Percentiles rank a stretch among this genome's conserved stretches.
Conservation (phyloP, 2,329 filamentous ascomycete genomes). For the Verticillium alfalfae region DNA sequence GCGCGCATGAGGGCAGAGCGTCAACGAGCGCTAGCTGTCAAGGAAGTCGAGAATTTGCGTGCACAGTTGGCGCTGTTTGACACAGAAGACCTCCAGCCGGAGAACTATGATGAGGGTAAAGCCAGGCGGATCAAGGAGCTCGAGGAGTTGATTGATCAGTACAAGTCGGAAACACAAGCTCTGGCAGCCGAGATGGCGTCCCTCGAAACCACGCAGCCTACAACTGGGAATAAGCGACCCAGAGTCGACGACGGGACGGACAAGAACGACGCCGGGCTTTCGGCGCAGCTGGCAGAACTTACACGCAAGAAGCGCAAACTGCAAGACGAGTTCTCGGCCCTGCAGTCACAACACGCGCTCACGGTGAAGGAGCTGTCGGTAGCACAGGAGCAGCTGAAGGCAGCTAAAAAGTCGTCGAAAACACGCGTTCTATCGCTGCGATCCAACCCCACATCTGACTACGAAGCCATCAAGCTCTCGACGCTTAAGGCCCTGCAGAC, state of each 20-base stretch:
- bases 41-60: conserved; percentile 90
- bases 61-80: conserved; percentile 88
- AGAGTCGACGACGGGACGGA: conserved; percentile 52
- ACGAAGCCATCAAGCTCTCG: conserved; percentile 75
- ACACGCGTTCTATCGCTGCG: conserved; percentile 82
- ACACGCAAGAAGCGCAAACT: conserved; percentile 83
- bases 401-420: conserved; percentile 60
- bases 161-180: conserved; percentile 72
- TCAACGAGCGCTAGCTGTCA: conserved; percentile 77
- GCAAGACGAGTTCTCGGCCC: conserved; percentile 67
- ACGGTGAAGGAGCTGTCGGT: conserved; percentile 73
- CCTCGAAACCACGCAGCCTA: conserved; percentile 42
- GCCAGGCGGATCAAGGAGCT: conserved; percentile 71
- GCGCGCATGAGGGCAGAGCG: conserved; percentile 72
- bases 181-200: conserved; percentile 70
- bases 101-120: conserved; percentile 72
- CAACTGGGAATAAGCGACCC: conserved; percentile 57
- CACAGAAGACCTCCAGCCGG: conserved; percentile 75
- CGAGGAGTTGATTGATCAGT: conserved; percentile 80
- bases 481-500: conserved; percentile 72
- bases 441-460: conserved; percentile 85
- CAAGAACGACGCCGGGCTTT: conserved; percentile 26
- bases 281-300: conserved; percentile 70
- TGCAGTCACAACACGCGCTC: conserved; percentile 65
- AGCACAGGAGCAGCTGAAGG: conserved; percentile 64